phyloP scores from a whole-genome alignment of 164 flowering plant genomes.

The Aristolochia californica region DNA sequence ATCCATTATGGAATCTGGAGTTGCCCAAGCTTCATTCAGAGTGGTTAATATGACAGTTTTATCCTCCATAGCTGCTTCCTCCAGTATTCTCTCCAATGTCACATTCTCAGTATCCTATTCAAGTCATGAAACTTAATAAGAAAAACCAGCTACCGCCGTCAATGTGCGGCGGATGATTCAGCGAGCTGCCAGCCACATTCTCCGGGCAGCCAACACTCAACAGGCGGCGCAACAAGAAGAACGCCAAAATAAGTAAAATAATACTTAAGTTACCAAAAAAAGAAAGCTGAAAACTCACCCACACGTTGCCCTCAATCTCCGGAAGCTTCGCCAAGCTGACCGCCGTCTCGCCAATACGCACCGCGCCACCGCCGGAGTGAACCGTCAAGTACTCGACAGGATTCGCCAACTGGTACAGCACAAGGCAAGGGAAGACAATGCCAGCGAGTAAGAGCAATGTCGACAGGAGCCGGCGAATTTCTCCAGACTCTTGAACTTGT shows the following conservation, averaged over 20 bases:
- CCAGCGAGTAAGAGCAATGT: slow-evolving; percentile 1
- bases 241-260: not conserved
- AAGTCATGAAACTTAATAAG: not conserved
- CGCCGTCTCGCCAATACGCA: not conserved
- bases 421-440: slow-evolving; percentile 8
- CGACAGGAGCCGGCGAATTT: not conserved
- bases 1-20: slow-evolving; percentile 50
- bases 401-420: slow-evolving; percentile 3
- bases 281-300: slow-evolving; percentile 6
- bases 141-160: not conserved
- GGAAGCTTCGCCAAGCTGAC: not conserved
- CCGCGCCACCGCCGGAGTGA: not conserved
- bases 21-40: slow-evolving; percentile 82
- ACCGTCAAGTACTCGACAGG: not conserved
- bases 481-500: not conserved
- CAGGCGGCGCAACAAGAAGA: not conserved
- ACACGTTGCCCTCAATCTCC: not conserved
- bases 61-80: slow-evolving; percentile 53
- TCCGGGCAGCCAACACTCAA: not conserved
- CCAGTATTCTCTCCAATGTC: slow-evolving; percentile 39
- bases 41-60: slow-evolving; percentile 69
- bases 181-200: not conserved
- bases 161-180: no score
- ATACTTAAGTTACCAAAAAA: not conserved
- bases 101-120: slow-evolving; percentile 29